phyloP scores from a whole-genome alignment of 2,329 filamentous ascomycete genomes.

The Cladosporium sp. region DNA sequence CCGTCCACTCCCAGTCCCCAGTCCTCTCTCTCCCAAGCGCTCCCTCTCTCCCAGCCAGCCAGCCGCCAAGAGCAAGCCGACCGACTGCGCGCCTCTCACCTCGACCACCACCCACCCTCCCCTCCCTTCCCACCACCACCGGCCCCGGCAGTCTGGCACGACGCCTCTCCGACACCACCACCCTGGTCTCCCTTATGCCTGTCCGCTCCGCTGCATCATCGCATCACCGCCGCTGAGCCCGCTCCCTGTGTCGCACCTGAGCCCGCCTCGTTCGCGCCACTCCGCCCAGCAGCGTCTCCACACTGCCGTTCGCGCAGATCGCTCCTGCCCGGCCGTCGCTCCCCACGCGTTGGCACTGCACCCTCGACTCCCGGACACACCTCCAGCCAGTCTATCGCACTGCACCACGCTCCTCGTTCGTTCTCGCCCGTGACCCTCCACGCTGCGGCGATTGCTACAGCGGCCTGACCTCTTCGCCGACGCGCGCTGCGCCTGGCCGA shows the following conservation, averaged over 20 bases:
- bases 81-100: neutral
- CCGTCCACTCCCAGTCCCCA: neutral
- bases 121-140: neutral
- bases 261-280: neutral
- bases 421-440: neutral
- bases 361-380: neutral
- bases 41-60: neutral
- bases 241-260: neutral
- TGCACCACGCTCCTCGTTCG: neutral
- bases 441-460: conserved; percentile 5
- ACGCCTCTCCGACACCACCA: neutral
- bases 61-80: conserved; percentile 3
- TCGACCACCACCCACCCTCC: neutral
- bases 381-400: neutral
- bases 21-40: neutral
- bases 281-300: neutral
- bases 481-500: conserved; percentile 20
- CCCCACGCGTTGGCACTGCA: conserved; percentile 13
- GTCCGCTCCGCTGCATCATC: neutral
- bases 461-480: conserved; percentile 8
- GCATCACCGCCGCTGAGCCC: neutral
- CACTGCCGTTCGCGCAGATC: conserved; percentile 5
- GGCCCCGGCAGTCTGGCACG: conserved; percentile 10
- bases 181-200: neutral
- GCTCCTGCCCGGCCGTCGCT: conserved; percentile 8